A percentile compares a stretch with the other conserved stretches of the same genome.
Evolutionary conservation across 176 grass and related monocot species (phyloP).

Genomic region (Carex kokanica): DNA sequence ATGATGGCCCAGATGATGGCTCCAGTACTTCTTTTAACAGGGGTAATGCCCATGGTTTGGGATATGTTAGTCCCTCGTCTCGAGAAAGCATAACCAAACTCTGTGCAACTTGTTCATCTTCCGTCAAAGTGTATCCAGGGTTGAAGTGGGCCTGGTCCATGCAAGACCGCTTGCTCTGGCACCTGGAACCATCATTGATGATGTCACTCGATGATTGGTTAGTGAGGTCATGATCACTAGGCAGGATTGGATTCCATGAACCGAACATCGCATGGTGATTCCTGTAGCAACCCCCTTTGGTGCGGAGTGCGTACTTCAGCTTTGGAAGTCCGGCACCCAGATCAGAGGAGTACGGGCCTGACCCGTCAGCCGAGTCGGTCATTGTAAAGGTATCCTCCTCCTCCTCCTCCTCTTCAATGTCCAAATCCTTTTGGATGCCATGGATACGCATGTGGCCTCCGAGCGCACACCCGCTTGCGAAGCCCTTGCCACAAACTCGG

Average conservation of each 20-base stretch:
- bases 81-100: slow-evolving; percentile 71
- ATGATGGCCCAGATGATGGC: slow-evolving; percentile 3
- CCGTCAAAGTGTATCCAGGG: slow-evolving; percentile 14
- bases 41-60: slow-evolving; percentile 3
- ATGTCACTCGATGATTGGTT: not conserved
- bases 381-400: slow-evolving; percentile 17
- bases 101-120: slow-evolving; percentile 63
- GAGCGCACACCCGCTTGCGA: slow-evolving; percentile 71
- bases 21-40: slow-evolving; percentile 3
- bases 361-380: slow-evolving; percentile 29
- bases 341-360: slow-evolving; percentile 1
- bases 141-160: not conserved
- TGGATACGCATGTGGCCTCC: slow-evolving; percentile 92
- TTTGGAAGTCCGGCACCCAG: not conserved
- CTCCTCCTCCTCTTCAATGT: not conserved
- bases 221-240: not conserved
- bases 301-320: slow-evolving; percentile 62
- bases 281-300: slow-evolving; percentile 28
- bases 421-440: slow-evolving; percentile 43
- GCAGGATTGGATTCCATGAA: not conserved
- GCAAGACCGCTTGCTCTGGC: not conserved
- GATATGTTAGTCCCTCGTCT: not conserved
- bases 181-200: not conserved
- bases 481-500: slow-evolving; percentile 79
- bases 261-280: not conserved